Conservation (phyloP, 1,284 basidiomycete species). For the Pyrrhoderma noxium region DNA sequence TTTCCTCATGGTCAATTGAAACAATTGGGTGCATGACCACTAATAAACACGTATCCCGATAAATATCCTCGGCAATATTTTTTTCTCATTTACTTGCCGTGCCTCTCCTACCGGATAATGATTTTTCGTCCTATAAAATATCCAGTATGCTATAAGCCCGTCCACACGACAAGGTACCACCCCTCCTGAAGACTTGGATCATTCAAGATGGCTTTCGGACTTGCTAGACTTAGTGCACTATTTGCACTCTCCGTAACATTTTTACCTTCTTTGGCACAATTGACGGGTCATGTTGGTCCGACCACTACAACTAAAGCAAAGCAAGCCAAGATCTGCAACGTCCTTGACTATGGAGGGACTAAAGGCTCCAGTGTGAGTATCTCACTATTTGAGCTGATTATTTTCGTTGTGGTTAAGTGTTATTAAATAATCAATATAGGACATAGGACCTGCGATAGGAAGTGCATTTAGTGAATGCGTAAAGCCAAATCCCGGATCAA, state of each 20-base stretch:
- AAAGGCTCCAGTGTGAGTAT: slow-evolving; percentile 24
- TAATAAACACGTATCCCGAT: too few relatives aligned
- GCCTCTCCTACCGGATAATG: too few relatives aligned
- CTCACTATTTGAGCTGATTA: background rate
- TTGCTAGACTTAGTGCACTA: background rate
- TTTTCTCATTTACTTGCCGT: too few relatives aligned
- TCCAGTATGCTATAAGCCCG: too few relatives aligned
- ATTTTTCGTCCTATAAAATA: too few relatives aligned
- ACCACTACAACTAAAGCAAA: slow-evolving; percentile 25
- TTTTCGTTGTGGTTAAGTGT: background rate
- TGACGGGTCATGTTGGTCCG: slow-evolving; percentile 27
- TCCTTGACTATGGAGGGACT: slow-evolving; percentile 28
- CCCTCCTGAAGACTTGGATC: too few relatives aligned
- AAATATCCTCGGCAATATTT: too few relatives aligned
- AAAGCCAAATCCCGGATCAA: slow-evolving; percentile 20
- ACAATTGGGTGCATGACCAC: too few relatives aligned
- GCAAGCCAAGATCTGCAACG: slow-evolving; percentile 27
- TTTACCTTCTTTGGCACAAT: slow-evolving; percentile 21
- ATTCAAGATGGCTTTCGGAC: slow-evolving; percentile 13
- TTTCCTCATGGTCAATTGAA: too few relatives aligned
- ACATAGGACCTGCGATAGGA: slow-evolving; percentile 31
- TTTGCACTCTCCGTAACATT: slow-evolving; percentile 1
- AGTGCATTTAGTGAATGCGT: slow-evolving; percentile 27
- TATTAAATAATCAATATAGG: slow-evolving; percentile 10
- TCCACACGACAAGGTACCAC: too few relatives aligned